These are phyloP conservation scores for Bipolaris zeicola DNA, from an alignment of 2,329 filamentous ascomycete species.

Conservation along the genomic window DNA sequence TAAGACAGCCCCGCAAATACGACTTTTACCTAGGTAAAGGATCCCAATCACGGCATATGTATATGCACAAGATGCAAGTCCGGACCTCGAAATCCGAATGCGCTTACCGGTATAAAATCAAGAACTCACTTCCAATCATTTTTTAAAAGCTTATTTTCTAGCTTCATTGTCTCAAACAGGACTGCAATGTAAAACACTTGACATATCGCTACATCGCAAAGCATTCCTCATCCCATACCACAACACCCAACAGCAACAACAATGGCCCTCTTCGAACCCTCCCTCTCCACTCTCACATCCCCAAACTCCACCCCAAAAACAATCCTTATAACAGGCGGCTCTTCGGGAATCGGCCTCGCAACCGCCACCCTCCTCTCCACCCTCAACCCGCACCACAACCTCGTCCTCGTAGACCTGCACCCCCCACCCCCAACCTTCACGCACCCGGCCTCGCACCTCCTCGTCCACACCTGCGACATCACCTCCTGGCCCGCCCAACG, in stretches of 20 bases:
- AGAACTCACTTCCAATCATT: no score
- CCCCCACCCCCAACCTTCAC: constrained; percentile 43
- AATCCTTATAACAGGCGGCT: constrained; percentile 49
- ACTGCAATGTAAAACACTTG: no score
- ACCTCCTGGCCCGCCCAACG: constrained; percentile 55
- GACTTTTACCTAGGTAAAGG: no score
- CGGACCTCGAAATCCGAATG: no score
- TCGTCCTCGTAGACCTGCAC: constrained; percentile 50
- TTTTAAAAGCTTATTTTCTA: no score
- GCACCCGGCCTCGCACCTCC: constrained; percentile 32
- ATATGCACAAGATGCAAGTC: no score
- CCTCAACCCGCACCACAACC: constrained; percentile 48
- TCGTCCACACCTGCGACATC: constrained; percentile 53
- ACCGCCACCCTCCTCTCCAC: constrained; percentile 48
- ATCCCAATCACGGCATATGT: no score
- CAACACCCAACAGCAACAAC: neutral
- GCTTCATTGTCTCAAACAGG: no score
- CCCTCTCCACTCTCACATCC: constrained; percentile 20
- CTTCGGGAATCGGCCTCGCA: constrained; percentile 50
- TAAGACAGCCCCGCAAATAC: no score
- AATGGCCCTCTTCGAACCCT: constrained; percentile 38
- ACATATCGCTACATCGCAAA: neutral
- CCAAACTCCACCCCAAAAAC: constrained; percentile 38
- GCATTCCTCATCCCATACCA: neutral
- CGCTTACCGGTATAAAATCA: no score